Percentiles rank a stretch among this genome's conserved stretches.
Conservation (phyloP, 805 yeast species). For the Saccharomyces paradoxus region DNA sequence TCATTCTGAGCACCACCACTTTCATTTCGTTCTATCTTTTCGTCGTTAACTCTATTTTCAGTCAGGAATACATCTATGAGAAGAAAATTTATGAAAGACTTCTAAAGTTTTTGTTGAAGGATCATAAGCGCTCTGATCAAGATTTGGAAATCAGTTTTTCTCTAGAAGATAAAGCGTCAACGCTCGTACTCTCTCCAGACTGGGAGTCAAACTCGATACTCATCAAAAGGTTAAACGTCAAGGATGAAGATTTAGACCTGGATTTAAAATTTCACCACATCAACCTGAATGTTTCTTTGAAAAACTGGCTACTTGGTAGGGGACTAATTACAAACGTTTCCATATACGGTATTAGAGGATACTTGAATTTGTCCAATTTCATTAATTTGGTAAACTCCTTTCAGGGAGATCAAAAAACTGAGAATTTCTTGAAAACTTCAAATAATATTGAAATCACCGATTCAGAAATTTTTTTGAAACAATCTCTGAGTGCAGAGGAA, state of each 20-base stretch:
- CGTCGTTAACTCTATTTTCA: constrained; percentile 72
- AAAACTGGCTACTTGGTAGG: constrained; percentile 78
- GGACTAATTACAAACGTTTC: constrained; percentile 78
- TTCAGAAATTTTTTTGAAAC: neutral
- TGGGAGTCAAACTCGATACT: constrained; percentile 80
- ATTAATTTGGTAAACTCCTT: neutral
- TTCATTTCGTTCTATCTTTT: constrained; percentile 73
- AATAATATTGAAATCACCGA: neutral
- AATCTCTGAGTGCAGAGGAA: neutral
- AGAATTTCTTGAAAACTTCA: constrained; percentile 1
- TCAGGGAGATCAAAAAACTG: constrained; percentile 1
- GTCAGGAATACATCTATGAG: constrained; percentile 65
- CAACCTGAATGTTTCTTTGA: constrained; percentile 67
- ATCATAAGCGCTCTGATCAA: constrained; percentile 29
- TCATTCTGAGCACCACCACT: constrained; percentile 82
- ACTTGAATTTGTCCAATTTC: neutral
- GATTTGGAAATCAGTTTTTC: constrained; percentile 72
- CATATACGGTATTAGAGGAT: constrained; percentile 74
- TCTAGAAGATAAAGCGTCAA: constrained; percentile 32
- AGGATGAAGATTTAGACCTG: constrained; percentile 46
- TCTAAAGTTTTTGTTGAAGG: constrained; percentile 49
- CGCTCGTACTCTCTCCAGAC: constrained; percentile 72
- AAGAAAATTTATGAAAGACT: constrained; percentile 72
- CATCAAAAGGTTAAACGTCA: constrained; percentile 33
- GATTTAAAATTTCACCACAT: constrained; percentile 75